Percentiles rank a stretch among this genome's conserved stretches.
These are phyloP conservation scores for Cyberlindnera galapagoensis DNA, from an alignment of 805 yeast species.

Conservation along the genomic window DNA sequence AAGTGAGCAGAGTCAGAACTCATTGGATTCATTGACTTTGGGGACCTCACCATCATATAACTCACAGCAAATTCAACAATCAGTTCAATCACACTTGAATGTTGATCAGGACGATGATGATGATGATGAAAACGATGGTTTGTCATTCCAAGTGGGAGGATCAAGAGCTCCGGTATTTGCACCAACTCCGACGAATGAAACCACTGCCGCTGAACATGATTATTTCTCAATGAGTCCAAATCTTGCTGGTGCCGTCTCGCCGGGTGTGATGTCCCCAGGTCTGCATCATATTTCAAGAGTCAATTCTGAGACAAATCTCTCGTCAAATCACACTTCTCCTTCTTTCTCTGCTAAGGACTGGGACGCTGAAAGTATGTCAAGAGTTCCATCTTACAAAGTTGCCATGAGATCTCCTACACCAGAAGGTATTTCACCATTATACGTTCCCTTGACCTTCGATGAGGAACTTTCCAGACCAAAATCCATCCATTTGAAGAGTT, in stretches of 20 bases:
- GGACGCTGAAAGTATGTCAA: constrained; percentile 42
- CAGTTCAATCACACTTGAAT: constrained; percentile 1
- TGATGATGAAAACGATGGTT: constrained; percentile 19
- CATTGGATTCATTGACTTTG: constrained; percentile 19
- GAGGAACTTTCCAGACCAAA: constrained; percentile 21
- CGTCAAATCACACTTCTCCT: constrained; percentile 1
- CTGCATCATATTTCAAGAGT: constrained; percentile 52
- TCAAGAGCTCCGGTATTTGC: constrained; percentile 12
- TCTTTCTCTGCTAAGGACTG: constrained; percentile 25
- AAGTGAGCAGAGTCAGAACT: constrained; percentile 28
- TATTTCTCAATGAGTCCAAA: constrained; percentile 27
- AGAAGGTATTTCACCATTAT: constrained; percentile 65
- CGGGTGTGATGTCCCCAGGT: constrained; percentile 47
- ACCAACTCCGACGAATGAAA: constrained; percentile 22
- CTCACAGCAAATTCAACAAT: too few relatives aligned
- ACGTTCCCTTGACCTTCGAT: constrained; percentile 26
- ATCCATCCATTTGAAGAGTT: constrained; percentile 22
- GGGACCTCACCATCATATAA: neutral
- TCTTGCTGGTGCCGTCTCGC: constrained; percentile 22
- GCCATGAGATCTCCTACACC: constrained; percentile 57
- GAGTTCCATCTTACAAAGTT: constrained; percentile 80
- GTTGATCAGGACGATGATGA: constrained; percentile 19
- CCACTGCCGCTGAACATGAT: constrained; percentile 25
- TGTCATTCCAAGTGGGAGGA: constrained; percentile 12
- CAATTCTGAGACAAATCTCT: constrained; percentile 37